Percentiles rank a stretch among this genome's conserved stretches.
These are phyloP conservation scores for Scheffersomyces coipomensis DNA, from an alignment of 805 yeast genomes.

Conservation along the genomic window DNA sequence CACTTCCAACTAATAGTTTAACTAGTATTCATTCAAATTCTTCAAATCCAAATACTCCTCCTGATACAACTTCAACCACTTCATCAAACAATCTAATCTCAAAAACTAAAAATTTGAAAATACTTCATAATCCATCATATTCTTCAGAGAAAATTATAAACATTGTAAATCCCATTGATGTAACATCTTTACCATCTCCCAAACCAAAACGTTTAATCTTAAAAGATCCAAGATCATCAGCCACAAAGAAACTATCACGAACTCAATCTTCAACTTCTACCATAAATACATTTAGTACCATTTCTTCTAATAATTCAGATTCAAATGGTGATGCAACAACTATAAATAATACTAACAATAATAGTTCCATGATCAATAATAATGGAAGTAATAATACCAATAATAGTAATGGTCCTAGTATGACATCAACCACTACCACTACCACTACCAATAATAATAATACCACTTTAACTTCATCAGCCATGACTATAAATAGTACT, in stretches of 20 bases:
- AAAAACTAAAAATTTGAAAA: conserved; percentile 25
- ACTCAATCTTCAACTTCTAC: conserved; percentile 37
- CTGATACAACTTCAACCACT: conserved; percentile 2
- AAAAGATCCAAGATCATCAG: conserved; percentile 42
- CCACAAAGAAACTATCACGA: conserved; percentile 21
- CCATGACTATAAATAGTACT: conserved; percentile 1
- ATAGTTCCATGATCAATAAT: conserved; percentile 1
- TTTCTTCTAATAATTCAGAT: conserved; percentile 33
- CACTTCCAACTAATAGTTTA: background rate
- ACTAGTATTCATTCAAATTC: background rate
- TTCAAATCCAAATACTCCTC: conserved; percentile 6
- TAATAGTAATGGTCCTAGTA: background rate
- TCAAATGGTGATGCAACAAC: conserved; percentile 2
- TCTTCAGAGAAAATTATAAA: conserved; percentile 58
- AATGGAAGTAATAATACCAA: background rate
- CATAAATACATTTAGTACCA: conserved; percentile 23
- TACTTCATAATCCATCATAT: conserved; percentile 26
- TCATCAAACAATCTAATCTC: conserved; percentile 9
- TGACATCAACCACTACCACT: background rate
- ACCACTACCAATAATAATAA: conserved; percentile 4
- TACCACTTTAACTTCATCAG: conserved; percentile 2
- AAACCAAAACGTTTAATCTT: conserved; percentile 65
- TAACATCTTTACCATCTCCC: conserved; percentile 61
- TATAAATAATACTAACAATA: background rate
- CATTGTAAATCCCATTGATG: conserved; percentile 73